A percentile compares a stretch with the other conserved stretches of the same genome.
Evolutionary conservation across 495 filamentous ascomycete genomes (phyloP).

Genomic region (Terfezia claveryi): DNA sequence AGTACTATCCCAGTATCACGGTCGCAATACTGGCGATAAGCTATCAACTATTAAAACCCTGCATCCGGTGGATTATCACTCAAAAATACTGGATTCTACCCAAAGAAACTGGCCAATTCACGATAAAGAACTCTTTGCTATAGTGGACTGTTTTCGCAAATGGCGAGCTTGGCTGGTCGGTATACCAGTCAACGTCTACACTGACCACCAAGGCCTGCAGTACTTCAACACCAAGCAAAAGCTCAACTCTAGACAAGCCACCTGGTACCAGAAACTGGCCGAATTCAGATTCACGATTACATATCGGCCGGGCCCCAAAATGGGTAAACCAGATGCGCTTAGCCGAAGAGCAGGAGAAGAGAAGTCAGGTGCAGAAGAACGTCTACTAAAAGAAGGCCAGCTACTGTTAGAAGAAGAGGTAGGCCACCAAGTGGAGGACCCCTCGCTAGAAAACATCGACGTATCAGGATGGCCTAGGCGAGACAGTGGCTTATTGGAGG

Average conservation of each 20-base stretch:
- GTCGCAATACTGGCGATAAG: not conserved
- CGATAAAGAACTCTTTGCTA: not conserved
- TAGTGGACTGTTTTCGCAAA: not conserved
- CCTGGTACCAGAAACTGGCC: not conserved
- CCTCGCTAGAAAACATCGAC: not conserved
- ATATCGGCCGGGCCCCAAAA: not conserved
- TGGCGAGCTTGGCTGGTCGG: not conserved
- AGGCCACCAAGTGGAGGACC: not conserved
- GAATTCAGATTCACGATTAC: not conserved
- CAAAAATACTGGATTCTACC: not conserved
- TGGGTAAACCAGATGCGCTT: not conserved
- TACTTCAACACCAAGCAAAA: not conserved
- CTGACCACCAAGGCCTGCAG: not conserved
- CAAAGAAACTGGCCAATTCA: not conserved
- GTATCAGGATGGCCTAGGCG: not conserved
- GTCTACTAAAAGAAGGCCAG: not conserved
- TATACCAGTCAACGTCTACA: not conserved
- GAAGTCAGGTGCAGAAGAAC: not conserved
- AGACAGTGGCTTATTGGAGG: not conserved
- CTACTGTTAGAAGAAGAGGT: not conserved
- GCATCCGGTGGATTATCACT: not conserved
- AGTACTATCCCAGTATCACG: not conserved
- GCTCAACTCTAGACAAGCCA: no score
- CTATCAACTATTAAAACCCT: not conserved
- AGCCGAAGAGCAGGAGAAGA: not conserved